These are phyloP conservation scores for Phialophora macrospora DNA, from an alignment of 2,329 filamentous ascomycete species.

Conservation along the genomic window DNA sequence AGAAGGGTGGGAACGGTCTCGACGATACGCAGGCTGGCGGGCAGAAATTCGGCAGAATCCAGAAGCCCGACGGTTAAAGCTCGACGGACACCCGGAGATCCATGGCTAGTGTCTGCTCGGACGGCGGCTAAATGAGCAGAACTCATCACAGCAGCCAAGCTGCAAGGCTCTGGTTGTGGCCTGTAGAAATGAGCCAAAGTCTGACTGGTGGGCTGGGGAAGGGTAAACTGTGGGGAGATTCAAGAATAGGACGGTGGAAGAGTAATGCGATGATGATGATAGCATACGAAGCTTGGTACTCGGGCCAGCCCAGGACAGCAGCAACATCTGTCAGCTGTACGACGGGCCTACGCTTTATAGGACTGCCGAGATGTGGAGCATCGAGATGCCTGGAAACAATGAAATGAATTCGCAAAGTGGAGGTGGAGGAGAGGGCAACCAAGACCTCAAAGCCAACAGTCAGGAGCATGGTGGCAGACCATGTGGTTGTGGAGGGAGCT, in stretches of 20 bases:
- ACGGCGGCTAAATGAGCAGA: conserved; percentile 18
- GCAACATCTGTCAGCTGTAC: not conserved
- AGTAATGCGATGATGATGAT: not conserved
- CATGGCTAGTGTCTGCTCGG: not conserved
- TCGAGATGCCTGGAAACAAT: not conserved
- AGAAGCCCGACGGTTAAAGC: conserved; percentile 19
- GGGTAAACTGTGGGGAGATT: not conserved
- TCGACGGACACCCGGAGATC: not conserved
- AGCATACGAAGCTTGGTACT: not conserved
- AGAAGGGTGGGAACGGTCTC: conserved; percentile 10
- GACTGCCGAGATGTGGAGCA: conserved; percentile 4
- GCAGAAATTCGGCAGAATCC: conserved; percentile 23
- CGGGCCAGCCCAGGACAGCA: not conserved
- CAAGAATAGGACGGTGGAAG: not conserved
- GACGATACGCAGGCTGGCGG: not conserved
- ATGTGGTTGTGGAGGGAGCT: conserved; percentile 14
- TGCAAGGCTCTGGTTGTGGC: conserved; percentile 2
- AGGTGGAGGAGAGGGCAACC: not conserved
- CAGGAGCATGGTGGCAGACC: not conserved
- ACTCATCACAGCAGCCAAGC: not conserved
- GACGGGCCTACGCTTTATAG: not conserved
- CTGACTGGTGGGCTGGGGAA: not conserved
- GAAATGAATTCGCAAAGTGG: not conserved
- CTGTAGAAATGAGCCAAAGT: not conserved
- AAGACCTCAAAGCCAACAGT: not conserved